Conservation (phyloP, 495 filamentous ascomycete species). For the Annulohypoxylon stygium region DNA sequence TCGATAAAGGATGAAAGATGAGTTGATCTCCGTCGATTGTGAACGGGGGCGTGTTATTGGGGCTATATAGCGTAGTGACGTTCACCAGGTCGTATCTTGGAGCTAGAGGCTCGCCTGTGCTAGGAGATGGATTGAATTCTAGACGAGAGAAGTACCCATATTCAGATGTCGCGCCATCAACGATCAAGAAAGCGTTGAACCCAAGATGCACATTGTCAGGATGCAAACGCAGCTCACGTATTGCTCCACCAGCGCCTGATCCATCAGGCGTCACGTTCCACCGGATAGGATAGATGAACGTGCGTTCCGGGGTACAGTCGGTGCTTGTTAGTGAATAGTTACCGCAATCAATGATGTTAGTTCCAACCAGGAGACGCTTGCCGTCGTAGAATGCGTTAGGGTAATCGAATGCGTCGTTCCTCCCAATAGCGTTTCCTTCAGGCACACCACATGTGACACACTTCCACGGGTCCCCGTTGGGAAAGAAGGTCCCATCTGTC, state of each 20-base stretch:
- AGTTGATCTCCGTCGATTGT: slow-evolving; percentile 36
- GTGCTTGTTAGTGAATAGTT: slow-evolving; percentile 26
- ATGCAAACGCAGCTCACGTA: slow-evolving; percentile 47
- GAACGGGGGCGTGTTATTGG: slow-evolving; percentile 1
- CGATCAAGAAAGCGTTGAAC: slow-evolving; percentile 39
- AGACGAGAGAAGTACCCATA: slow-evolving; percentile 27
- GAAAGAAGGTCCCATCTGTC: not conserved
- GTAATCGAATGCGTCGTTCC: slow-evolving; percentile 28
- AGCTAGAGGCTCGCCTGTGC: slow-evolving; percentile 32
- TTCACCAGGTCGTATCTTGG: slow-evolving; percentile 48
- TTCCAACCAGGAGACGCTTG: slow-evolving; percentile 38
- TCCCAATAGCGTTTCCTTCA: slow-evolving; percentile 31
- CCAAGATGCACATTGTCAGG: slow-evolving; percentile 44
- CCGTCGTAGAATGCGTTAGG: slow-evolving; percentile 50
- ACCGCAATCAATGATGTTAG: slow-evolving; percentile 47
- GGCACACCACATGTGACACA: slow-evolving; percentile 50
- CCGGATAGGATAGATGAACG: slow-evolving; percentile 44
- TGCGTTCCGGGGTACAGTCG: slow-evolving; percentile 37
- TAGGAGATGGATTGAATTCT: slow-evolving; percentile 44
- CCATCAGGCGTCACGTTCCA: slow-evolving; percentile 44
- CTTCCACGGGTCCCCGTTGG: slow-evolving; percentile 48
- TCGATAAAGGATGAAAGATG: slow-evolving; percentile 36
- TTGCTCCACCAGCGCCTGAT: slow-evolving; percentile 35
- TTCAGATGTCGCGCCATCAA: not conserved
- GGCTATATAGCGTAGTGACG: slow-evolving; percentile 33